phyloP scores from a whole-genome alignment of 2,329 filamentous ascomycete genomes.

The Aspergillus japonicus region DNA sequence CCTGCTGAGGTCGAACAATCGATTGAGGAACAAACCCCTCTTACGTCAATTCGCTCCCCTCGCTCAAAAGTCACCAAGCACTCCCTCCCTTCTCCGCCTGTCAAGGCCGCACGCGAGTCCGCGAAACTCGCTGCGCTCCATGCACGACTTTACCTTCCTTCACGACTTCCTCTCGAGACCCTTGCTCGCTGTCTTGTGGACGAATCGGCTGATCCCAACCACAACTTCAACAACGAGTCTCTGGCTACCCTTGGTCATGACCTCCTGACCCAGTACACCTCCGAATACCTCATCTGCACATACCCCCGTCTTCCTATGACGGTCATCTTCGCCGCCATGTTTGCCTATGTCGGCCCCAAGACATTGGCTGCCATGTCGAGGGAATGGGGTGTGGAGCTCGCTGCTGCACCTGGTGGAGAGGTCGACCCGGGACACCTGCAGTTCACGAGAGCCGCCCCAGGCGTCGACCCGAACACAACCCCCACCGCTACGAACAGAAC shows the following conservation, averaged over 20 bases:
- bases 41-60: slow-evolving; percentile 22
- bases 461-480: slow-evolving; percentile 39
- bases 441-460: slow-evolving; percentile 58
- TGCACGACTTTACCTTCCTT: slow-evolving; percentile 78
- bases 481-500: slow-evolving; percentile 43
- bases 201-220: slow-evolving; percentile 74
- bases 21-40: slow-evolving; percentile 26
- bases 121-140: slow-evolving; percentile 91
- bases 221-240: slow-evolving; percentile 83
- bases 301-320: slow-evolving; percentile 87
- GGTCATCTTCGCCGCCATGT: slow-evolving; percentile 83
- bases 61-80: slow-evolving; percentile 36
- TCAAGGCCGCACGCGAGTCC: slow-evolving; percentile 65
- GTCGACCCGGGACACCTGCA: slow-evolving; percentile 90
- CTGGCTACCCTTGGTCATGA: slow-evolving; percentile 78
- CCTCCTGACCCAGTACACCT: slow-evolving; percentile 82
- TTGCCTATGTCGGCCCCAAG: slow-evolving; percentile 75
- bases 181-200: slow-evolving; percentile 85
- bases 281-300: slow-evolving; percentile 82
- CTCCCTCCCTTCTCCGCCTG: slow-evolving; percentile 68
- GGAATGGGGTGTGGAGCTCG: slow-evolving; percentile 89
- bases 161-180: slow-evolving; percentile 78
- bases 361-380: slow-evolving; percentile 70
- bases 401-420: slow-evolving; percentile 82
- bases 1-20: slow-evolving; percentile 29